Base-by-base conservation (phyloP, 140 eudicot genomes). In the Stevia rebaudiana region DNA sequence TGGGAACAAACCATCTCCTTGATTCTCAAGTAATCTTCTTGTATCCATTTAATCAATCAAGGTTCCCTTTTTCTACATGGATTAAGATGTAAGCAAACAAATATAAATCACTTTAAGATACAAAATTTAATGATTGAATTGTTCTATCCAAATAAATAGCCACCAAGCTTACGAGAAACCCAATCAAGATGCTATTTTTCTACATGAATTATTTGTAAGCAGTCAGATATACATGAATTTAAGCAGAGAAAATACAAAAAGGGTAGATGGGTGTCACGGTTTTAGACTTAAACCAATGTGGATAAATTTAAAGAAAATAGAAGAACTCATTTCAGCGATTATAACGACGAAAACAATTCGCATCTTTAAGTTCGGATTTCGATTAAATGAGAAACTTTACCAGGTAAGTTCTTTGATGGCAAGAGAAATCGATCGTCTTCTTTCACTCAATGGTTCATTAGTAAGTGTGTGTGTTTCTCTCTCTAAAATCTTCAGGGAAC, bases 1-100 rank as follows among this genome's bases (percentile, higher is more conserved):
- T 3, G 79, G 42, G 11, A 77, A 79, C 22, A 77, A 44, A 65
- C 74, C 76, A 33, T 74, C 82, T 50, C 68, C 81, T 11, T 49
- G 61, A 33, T 41, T 69, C 23, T 71, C 71, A 33, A 67, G 52
- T 19, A 75, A 69, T 69, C 77, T 82, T 71, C 59, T 74, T 46
- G 68, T 40, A 46, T 70, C 84, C 84, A 82, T 82, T 74, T 1
- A 11, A 17, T 8, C 43, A 69, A 69, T 52, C 64, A 62, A 24
- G 16, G 17, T 11, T 71, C 63, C 25, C 35, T 51, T 40, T 24
- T 40, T 62, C 70, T 33, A 21, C 55, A 67, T 13, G 11, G 4
- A 28, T 28, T 1, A 28, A 28, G 4, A 28, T 28, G 2, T 40
- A 55, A 42, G 35, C 18, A 68, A 54, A 19, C n/a, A 53, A 5